phyloP scores from a whole-genome alignment of 108 stramenopile species.

The Mayamaea pseudoterrestris region DNA sequence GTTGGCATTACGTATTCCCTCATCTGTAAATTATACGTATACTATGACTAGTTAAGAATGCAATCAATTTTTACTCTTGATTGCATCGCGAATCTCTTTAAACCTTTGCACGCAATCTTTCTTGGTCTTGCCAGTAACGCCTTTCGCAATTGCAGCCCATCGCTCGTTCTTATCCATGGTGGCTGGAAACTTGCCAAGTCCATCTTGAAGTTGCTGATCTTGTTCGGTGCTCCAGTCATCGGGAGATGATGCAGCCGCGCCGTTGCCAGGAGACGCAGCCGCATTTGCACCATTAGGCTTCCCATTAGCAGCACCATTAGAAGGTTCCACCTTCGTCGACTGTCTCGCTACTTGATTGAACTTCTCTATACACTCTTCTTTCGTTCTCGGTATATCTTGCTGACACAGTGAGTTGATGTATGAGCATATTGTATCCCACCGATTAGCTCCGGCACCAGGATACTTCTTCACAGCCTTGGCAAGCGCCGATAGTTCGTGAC shows the following conservation, averaged over 20 bases:
- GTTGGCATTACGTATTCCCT: too few relatives aligned
- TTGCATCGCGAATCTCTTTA: constrained; percentile 83
- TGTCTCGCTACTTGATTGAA: constrained; percentile 56
- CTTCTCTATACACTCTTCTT: constrained; percentile 92
- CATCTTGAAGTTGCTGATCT: constrained; percentile 82
- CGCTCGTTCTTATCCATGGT: constrained; percentile 97
- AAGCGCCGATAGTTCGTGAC: constrained; percentile 82
- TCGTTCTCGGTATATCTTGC: constrained; percentile 63
- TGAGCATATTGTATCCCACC: constrained; percentile 91
- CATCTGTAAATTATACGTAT: too few relatives aligned
- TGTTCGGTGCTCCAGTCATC: constrained; percentile 83
- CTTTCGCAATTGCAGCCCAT: constrained; percentile 83
- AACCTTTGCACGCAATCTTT: constrained; percentile 93
- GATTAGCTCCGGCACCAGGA: constrained; percentile 85
- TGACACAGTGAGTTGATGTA: constrained; percentile 79
- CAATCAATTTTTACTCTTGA: constrained; percentile 47
- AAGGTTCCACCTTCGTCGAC: constrained; percentile 2
- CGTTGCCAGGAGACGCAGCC: constrained; percentile 1
- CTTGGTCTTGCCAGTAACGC: constrained; percentile 84
- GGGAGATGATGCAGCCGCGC: background rate
- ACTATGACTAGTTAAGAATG: too few relatives aligned
- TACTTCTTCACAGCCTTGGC: constrained; percentile 91
- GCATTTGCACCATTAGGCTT: constrained; percentile 3
- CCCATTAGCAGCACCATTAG: background rate
- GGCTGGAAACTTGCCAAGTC: constrained; percentile 69